These are phyloP conservation scores for Leishmania major DNA, from an alignment of 208 protist genomes.

Conservation along the genomic window DNA sequence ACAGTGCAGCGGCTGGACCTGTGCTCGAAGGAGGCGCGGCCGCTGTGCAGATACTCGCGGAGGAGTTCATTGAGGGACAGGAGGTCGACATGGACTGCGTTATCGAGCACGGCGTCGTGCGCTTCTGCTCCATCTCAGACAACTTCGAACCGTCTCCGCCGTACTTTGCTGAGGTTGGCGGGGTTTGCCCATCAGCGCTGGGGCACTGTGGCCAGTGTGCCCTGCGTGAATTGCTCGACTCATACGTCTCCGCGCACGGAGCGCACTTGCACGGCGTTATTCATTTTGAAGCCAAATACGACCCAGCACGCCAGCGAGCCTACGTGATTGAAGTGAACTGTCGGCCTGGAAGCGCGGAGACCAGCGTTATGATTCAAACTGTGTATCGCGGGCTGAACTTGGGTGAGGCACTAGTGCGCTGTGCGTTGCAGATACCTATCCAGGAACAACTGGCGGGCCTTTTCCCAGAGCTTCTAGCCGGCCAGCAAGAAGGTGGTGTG, in stretches of 20 bases:
- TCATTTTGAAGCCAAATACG: slow-evolving; percentile 89
- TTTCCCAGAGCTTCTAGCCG: slow-evolving; percentile 34
- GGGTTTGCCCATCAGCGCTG: slow-evolving; percentile 53
- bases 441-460: slow-evolving; percentile 35
- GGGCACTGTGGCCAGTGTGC: slow-evolving; percentile 27
- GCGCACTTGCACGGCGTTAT: slow-evolving; percentile 58
- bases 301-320: slow-evolving; percentile 34
- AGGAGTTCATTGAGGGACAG: slow-evolving; percentile 81
- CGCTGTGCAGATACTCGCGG: slow-evolving; percentile 46
- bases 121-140: slow-evolving; percentile 77
- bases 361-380: slow-evolving; percentile 58
- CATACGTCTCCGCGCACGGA: slow-evolving; percentile 41
- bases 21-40: not conserved
- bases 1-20: not conserved
- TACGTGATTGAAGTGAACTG: slow-evolving; percentile 88
- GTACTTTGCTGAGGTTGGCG: slow-evolving; percentile 77
- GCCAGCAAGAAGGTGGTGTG: too few relatives aligned
- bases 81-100: slow-evolving; percentile 86
- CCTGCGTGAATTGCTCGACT: slow-evolving; percentile 51
- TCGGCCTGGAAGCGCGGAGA: slow-evolving; percentile 84
- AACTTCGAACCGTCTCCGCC: slow-evolving; percentile 66
- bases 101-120: slow-evolving; percentile 59
- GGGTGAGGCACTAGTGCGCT: slow-evolving; percentile 69
- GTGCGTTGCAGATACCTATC: slow-evolving; percentile 56
- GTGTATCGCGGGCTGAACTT: slow-evolving; percentile 66